Base-by-base conservation (phyloP, 2,329 filamentous ascomycete species). In the Penicillium sclerotigenum region DNA sequence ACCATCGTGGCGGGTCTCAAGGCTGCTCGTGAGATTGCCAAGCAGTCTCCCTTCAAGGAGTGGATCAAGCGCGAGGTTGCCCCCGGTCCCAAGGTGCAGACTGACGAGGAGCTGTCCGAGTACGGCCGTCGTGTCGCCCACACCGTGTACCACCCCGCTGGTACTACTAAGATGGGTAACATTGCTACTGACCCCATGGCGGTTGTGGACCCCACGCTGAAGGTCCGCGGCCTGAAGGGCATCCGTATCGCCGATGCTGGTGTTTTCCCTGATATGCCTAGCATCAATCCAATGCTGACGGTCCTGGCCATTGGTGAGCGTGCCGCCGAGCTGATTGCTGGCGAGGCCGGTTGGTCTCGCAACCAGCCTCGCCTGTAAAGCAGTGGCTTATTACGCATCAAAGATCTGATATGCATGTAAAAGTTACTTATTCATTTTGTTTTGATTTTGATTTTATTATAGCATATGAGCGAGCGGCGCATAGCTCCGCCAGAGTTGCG, bases 81-180 rank as follows among this genome's bases (percentile, higher is more conserved):
- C 0, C 90, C 90, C 0, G 90, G 90, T 4, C 88, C 87, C 13
- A 78, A 82, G 37, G 75, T 90, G 38, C 84, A 89, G 71, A 87
- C 85, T 7, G 90, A 96, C 69, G 90, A 92, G 74, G 87, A 88
- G 54, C 81, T 96, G 9, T 87, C 83, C 71, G 86, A 91, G 76
- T 96, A 96, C 73, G 91, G 88, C 34, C 83, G 91, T 45, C 83
- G 85, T 43, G 91, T 83, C 5, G 90, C 90, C 5, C 91, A 96
- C 74, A 96, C 91, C 1, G 90, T 96, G 29, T 96, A 96, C 76
- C 91, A 96, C 75, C 91, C 91, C 0, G 88, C 89, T 13, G 91
- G 91, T 50, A 96, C 91, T 18, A 94, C 90, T 53, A 91, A 91
- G 81, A 96, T 96, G 91, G 90, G 90, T 33, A 86, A 92, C 68